Percentiles rank a stretch among this genome's conserved stretches.
Conservation (phyloP, 2,329 filamentous ascomycete species). For the Neonectria coccinea region DNA sequence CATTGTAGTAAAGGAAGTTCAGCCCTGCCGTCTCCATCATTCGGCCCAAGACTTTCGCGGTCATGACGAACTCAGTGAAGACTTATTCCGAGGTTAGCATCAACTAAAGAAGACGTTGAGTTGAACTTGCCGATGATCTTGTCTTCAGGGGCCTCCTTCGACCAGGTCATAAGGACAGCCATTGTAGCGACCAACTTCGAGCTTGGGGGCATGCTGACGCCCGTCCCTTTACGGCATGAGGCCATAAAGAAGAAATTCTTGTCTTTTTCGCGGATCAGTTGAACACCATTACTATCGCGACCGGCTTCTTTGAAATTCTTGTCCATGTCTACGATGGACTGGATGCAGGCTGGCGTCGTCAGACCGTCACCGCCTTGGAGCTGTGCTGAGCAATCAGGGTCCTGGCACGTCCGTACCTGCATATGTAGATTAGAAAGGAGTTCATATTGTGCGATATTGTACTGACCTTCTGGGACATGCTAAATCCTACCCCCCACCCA, state of each 20-base stretch:
- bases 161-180: constrained; percentile 50
- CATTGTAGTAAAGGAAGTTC: constrained; percentile 54
- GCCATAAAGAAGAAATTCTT: constrained; percentile 43
- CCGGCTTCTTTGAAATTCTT: constrained; percentile 36
- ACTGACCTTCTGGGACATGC: not conserved
- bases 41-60: constrained; percentile 50
- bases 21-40: constrained; percentile 48
- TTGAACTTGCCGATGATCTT: constrained; percentile 54
- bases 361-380: constrained; percentile 6
- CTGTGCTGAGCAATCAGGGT: not conserved
- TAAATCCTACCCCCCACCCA: not conserved
- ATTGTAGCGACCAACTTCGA: constrained; percentile 50
- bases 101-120: not conserved
- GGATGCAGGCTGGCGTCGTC: constrained; percentile 9
- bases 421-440: not conserved
- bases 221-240: not conserved
- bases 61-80: constrained; percentile 51
- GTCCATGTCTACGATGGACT: fast-evolving
- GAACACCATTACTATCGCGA: constrained; percentile 37
- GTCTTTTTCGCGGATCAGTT: constrained; percentile 9
- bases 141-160: constrained; percentile 47
- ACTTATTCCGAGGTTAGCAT: constrained; percentile 40
- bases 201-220: constrained; percentile 38
- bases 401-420: not conserved
- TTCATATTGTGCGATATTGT: too few relatives aligned